Evolutionary conservation across 1,284 basidiomycete genomes (phyloP), one percentile per base, ranked within the genome.

Genomic region (Ustanciosporium gigantosporum): DNA sequence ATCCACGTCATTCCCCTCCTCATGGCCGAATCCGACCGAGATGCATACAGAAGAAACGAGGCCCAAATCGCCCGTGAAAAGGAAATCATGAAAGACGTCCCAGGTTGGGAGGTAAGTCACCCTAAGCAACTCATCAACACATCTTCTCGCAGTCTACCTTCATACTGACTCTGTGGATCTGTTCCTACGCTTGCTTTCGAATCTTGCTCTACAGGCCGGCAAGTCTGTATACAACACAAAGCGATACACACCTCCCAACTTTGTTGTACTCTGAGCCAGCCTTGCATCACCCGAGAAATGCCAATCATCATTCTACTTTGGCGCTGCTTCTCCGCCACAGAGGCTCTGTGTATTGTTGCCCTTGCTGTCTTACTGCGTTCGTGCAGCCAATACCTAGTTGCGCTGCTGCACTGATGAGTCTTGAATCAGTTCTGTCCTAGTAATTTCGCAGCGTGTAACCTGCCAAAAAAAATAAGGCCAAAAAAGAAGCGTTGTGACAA

Each of bases 11-110:
- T 94, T 32, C 94, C 94, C 15, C 79, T 97, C 19, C 61, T 79
- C 14, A 84, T 93, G 65, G 93, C 93, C 38, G 93, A 98, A 79
- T 87, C 88, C 14, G 93, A 98, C 81, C 87, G 94, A 51, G 91
- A 94, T 79, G 83, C 84, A 40, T 93, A 89, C 82, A 84, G 91
- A 67, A 84, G 91, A 41, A 82, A 87, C 73, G 83, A 87, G 72
- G 91, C 91, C n/a, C 86, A 87, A 38, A 40, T 88, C 49, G 87
- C 82, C 40, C 81, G 91, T 45, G 94, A 98, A 80, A 84, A 84
- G 80, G 88, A 87, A 81, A 91, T 97, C 75, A 98, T 98, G 93
- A 90, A 90, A 81, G 89, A 92, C 74, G 91, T 96, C 31, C 84
- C 84, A 44, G 90, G 86, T 45, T 98, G 94, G 94, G 73, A 76